Conservation (phyloP, 1,284 basidiomycete species). For the Microbotryum silenes-acaulis region DNA sequence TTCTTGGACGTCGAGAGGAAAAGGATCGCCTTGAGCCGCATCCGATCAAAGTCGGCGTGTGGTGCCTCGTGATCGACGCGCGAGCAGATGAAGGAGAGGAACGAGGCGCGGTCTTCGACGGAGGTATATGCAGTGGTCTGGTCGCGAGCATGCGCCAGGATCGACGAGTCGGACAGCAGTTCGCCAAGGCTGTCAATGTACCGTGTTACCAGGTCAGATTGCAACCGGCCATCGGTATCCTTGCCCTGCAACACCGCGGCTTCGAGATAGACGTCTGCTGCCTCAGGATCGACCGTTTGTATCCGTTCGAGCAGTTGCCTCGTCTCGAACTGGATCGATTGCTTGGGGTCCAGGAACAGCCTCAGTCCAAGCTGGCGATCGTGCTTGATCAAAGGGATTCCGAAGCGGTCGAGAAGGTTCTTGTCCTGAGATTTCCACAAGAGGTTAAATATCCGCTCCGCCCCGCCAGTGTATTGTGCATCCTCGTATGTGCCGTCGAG, state of each 20-base stretch:
- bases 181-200: constrained; percentile 18
- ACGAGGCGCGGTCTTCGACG: constrained; percentile 39
- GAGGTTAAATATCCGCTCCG: constrained; percentile 58
- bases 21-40: constrained; percentile 64
- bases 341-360: constrained; percentile 51
- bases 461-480: constrained; percentile 57
- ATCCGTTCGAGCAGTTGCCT: constrained; percentile 40
- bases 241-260: constrained; percentile 65
- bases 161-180: constrained; percentile 40
- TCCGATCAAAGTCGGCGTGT: constrained; percentile 43
- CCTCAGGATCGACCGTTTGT: constrained; percentile 41
- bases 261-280: constrained; percentile 66
- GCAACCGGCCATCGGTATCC: constrained; percentile 42
- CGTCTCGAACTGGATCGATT: constrained; percentile 48
- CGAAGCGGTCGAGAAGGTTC: constrained; percentile 60
- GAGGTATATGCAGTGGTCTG: constrained; percentile 5
- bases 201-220: constrained; percentile 29
- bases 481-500: constrained; percentile 63
- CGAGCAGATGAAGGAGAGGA: constrained; percentile 56
- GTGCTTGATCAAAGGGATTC: constrained; percentile 65
- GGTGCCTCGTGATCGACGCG: constrained; percentile 43
- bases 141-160: constrained; percentile 23
- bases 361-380: constrained; percentile 63
- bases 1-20: constrained; percentile 65
- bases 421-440: constrained; percentile 57